Base-by-base conservation (phyloP, 129 eudicot species). In the Flaveria brownii region DNA sequence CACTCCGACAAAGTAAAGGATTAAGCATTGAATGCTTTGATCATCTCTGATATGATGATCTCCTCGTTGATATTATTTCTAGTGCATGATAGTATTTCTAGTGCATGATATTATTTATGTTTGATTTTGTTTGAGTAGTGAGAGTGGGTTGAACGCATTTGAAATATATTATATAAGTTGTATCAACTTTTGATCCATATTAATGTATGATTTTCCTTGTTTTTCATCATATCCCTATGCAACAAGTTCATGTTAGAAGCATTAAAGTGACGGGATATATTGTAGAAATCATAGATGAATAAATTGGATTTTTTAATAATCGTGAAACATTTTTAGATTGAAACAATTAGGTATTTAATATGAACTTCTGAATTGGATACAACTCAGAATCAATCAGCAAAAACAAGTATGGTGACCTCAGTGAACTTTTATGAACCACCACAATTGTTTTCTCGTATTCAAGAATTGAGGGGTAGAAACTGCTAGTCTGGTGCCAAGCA, bases 1-100 rank as follows among this genome's bases (percentile, higher is more conserved):
- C 94, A 92, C 74, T 88, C 92, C 70, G 86, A 84, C 81, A 79
- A 75, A 77, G 77, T 80, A 68, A 80, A 74, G 33, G 14, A 2
- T 28, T 6, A 22, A 62, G 16, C 47, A 4, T 45, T 36, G 20
- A 41, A 55, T 0, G 25, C 15, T 17, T 59, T 18, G 66, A 43
- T 64, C 73, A 76, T 73, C 20, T 15, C 22, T 51, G 4, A 45
- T 17, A 51, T 63, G 20, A 14, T 78, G 49, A 50, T 56, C 78
- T 13, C 67, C 33, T 0, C 0, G 16, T 59, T 59, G 65, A n/a
- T 23, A 14, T 60, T 60, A 2, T 11, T 23, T 10, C 15, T 10
- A 4, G 14, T 25, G 12, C 39, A 9, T 60, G 66, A 22, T 60
- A 12, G 23, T 60, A 11, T 10, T 60, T 60, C 15, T 10, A 4